Conservation (phyloP, 768 basidiomycete species). For the Cyclocybe aegerita region DNA sequence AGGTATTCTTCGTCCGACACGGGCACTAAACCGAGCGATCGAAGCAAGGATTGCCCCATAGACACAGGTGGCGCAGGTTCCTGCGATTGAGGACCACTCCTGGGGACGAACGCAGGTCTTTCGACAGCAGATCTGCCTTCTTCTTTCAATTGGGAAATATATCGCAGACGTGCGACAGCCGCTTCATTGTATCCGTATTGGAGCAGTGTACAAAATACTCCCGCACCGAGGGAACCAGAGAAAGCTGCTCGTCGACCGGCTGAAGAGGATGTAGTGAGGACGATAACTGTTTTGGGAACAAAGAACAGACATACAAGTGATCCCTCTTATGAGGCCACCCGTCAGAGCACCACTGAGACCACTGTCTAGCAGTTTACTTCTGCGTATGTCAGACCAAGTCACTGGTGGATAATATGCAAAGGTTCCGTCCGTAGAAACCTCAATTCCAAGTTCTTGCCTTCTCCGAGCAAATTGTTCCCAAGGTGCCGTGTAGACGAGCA, state of each 20-base stretch:
- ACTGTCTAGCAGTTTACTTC: slow-evolving; percentile 64
- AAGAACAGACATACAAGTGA: slow-evolving; percentile 48
- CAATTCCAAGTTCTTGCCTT: slow-evolving; percentile 27
- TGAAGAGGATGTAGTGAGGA: slow-evolving; percentile 25
- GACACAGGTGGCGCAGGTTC: slow-evolving; percentile 13
- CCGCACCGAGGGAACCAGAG: slow-evolving; percentile 62
- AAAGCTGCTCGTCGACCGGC: slow-evolving; percentile 59
- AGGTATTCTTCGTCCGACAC: slow-evolving; percentile 78
- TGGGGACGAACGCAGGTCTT: slow-evolving; percentile 6
- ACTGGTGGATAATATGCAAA: slow-evolving; percentile 13
- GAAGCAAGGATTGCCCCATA: slow-evolving; percentile 40
- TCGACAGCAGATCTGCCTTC: slow-evolving; percentile 12
- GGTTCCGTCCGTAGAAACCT: slow-evolving; percentile 7
- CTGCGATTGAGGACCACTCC: not conserved
- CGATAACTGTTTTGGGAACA: not conserved
- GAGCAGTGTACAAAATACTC: slow-evolving; percentile 54
- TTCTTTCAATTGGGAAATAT: slow-evolving; percentile 39
- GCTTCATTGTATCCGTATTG: slow-evolving; percentile 75
- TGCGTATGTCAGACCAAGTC: slow-evolving; percentile 55
- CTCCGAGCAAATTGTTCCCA: slow-evolving; percentile 49
- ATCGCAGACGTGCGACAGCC: slow-evolving; percentile 57
- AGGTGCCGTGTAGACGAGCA: slow-evolving; percentile 44
- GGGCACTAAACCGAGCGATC: slow-evolving; percentile 47
- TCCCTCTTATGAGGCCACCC: slow-evolving; percentile 56
- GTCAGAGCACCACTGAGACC: slow-evolving; percentile 70